Conservation (phyloP, 164 flowering plant genomes). For the Tinospora cordifolia region DNA sequence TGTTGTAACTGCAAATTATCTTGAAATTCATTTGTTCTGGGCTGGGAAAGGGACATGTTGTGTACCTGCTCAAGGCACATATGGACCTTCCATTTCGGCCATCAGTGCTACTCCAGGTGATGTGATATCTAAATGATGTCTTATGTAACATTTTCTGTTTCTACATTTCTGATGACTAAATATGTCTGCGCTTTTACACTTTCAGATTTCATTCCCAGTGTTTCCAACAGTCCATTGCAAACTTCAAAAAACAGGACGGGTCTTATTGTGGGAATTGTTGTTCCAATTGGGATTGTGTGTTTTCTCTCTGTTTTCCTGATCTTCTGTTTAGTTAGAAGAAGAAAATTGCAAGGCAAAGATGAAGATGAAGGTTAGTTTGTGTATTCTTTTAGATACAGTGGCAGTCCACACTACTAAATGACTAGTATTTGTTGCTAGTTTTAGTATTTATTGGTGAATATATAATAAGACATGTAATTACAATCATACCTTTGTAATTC, state of each 20-base stretch:
- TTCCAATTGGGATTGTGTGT: slow-evolving; percentile 36
- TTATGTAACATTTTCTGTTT: background rate
- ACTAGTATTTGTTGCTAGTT: background rate
- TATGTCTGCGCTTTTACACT: background rate
- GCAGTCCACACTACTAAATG: background rate
- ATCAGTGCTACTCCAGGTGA: slow-evolving; percentile 73
- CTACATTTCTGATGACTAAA: background rate
- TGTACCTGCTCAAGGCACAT: slow-evolving; percentile 57
- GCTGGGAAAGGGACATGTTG: slow-evolving; percentile 96
- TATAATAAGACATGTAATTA: background rate
- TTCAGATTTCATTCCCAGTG: slow-evolving; percentile 61
- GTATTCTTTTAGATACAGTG: background rate
- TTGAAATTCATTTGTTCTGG: slow-evolving; percentile 90
- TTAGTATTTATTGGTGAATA: background rate
- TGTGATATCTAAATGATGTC: background rate
- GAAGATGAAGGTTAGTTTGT: slow-evolving; percentile 50
- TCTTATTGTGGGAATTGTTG: slow-evolving; percentile 45
- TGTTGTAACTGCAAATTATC: slow-evolving; percentile 48
- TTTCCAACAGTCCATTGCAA: slow-evolving; percentile 38
- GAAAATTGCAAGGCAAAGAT: slow-evolving; percentile 20
- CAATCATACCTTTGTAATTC: background rate
- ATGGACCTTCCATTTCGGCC: slow-evolving; percentile 86
- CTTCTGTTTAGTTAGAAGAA: slow-evolving; percentile 25
- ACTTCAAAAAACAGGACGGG: slow-evolving; percentile 37
- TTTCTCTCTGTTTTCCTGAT: slow-evolving; percentile 21